Percentiles rank a stretch among this genome's conserved stretches.
Conservation (phyloP, 2,329 filamentous ascomycete genomes). For the Torrubiella hemipterigena region DNA sequence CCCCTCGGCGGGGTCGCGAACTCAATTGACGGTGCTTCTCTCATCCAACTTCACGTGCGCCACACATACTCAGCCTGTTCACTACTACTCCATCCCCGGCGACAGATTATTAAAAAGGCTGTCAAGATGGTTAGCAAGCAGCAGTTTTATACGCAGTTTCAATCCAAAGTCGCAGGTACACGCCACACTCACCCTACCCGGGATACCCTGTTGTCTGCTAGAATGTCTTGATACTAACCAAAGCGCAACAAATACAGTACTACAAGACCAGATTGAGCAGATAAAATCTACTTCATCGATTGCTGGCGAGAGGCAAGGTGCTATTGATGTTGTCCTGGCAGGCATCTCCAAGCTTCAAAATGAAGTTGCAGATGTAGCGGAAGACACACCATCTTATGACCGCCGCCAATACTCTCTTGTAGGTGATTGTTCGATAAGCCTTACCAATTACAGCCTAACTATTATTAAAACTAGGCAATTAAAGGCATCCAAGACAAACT, state of each 20-base stretch:
- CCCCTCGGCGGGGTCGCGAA: too few relatives aligned
- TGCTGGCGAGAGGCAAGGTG: constrained; percentile 65
- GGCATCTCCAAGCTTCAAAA: constrained; percentile 71
- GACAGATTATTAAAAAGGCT: too few relatives aligned
- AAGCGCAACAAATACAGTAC: constrained; percentile 34
- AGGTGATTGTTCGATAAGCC: constrained; percentile 11
- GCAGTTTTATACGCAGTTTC: constrained; percentile 76
- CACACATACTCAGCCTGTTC: too few relatives aligned
- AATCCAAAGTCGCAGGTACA: constrained; percentile 59
- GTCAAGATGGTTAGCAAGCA: constrained; percentile 53
- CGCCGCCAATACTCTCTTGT: constrained; percentile 77
- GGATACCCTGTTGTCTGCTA: not conserved
- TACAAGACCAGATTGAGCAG: constrained; percentile 64
- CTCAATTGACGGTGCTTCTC: too few relatives aligned
- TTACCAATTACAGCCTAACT: constrained; percentile 2
- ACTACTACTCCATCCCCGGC: too few relatives aligned
- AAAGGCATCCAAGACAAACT: constrained; percentile 72
- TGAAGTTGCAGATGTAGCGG: constrained; percentile 72
- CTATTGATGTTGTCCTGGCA: constrained; percentile 67
- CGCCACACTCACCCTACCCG: not conserved
- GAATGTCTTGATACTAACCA: not conserved
- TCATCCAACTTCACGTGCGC: too few relatives aligned
- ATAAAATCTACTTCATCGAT: constrained; percentile 50
- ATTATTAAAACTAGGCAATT: constrained; percentile 44
- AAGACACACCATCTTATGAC: constrained; percentile 79